Evolutionary conservation across 805 yeast species (phyloP), one percentile per base, ranked within the genome.

Genomic region (Kodamaea kaohsiungensis): DNA sequence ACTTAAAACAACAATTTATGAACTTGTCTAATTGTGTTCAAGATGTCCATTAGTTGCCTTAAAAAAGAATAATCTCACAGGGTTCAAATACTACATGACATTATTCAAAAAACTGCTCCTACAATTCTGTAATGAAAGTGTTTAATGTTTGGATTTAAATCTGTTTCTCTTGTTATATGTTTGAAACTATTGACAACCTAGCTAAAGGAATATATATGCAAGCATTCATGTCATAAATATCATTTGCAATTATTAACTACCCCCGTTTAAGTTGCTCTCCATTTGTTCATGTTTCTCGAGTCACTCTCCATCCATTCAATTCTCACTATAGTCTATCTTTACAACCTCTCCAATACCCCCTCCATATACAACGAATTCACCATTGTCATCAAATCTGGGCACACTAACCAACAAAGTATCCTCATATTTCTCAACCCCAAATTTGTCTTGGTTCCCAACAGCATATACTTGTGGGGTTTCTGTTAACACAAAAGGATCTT

Each of bases 391-490:
- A 64, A 92, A 95, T 43, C 76, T 76, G 0, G 99, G 98, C 6
- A 95, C 76, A 1, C 86, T 72, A 13, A 95, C 74, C 18, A 89
- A 56, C 48, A 85, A 72, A 8, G 87, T 83, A 0, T 59, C 54
- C 15, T 65, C 71, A 2, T 66, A 72, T 10, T 37, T 27, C 1
- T 64, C 71, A 12, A 81, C 61, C 25, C 69, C 64, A 66, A 78
- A 91, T 33, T 68, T 65, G 0, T 86, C 82, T 67, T 91, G 97
- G 65, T 92, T 93, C 0, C 97, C 98, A 2, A 83, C 90, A 61
- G 90, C 84, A 64, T 88, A 91, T 2, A 92, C 87, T 65, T 91
- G 92, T 0, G 98, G 98, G 15, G 89, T 83, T 62, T 89, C 89
- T 8, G 49, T 56, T n/a, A 95, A 72, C 1, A 85, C 75, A 67